These are phyloP conservation scores for Thalia dealbata DNA, from an alignment of 176 grass and related monocot species.

Conservation along the genomic window DNA sequence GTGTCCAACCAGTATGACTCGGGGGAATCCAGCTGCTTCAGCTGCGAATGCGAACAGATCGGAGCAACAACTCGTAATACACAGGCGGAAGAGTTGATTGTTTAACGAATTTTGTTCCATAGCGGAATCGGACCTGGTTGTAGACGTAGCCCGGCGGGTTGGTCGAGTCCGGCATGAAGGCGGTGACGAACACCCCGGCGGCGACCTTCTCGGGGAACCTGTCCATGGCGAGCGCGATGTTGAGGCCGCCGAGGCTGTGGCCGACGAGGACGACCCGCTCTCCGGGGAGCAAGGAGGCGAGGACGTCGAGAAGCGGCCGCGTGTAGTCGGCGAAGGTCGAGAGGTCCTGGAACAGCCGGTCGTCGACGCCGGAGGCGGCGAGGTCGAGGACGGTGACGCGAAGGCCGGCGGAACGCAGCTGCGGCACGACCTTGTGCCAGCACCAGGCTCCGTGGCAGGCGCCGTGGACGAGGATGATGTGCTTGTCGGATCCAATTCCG, in stretches of 20 bases:
- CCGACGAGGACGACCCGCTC: constrained; percentile 63
- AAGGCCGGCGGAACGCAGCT: constrained; percentile 45
- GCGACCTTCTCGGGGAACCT: constrained; percentile 70
- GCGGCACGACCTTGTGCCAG: constrained; percentile 61
- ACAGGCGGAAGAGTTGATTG: too few species aligned
- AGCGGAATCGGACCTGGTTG: constrained; percentile 28
- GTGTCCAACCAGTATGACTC: constrained; percentile 44
- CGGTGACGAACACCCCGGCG: constrained; percentile 53
- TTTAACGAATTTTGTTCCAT: too few species aligned
- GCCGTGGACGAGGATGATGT: constrained; percentile 73
- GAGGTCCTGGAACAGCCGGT: constrained; percentile 37
- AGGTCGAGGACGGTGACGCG: constrained; percentile 59
- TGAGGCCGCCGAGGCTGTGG: constrained; percentile 66
- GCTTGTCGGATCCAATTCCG: neutral
- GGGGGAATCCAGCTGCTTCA: too few species aligned
- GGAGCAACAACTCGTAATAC: neutral
- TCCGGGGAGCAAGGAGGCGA: constrained; percentile 31
- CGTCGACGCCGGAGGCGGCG: constrained; percentile 59
- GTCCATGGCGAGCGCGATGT: constrained; percentile 56
- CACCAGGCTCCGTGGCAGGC: constrained; percentile 60
- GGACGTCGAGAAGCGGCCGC: constrained; percentile 46
- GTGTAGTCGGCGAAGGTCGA: constrained; percentile 62
- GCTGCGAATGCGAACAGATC: too few species aligned
- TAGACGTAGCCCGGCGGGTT: constrained; percentile 35
- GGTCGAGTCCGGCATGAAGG: constrained; percentile 47